phyloP scores from a whole-genome alignment of 768 basidiomycete genomes.

The Leccinum pellstonianum region DNA sequence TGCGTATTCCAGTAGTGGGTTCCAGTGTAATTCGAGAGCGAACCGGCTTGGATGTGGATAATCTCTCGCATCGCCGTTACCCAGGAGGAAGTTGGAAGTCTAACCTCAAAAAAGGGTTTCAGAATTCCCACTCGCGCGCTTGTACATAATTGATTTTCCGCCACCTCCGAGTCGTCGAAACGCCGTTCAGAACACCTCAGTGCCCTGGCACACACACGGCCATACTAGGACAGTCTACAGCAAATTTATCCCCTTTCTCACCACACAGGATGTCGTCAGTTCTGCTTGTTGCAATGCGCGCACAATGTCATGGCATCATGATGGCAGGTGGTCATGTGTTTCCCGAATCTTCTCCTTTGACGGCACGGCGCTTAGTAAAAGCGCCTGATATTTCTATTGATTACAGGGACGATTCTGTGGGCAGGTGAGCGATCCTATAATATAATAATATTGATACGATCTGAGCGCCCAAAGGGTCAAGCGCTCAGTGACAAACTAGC shows the following conservation, averaged over 20 bases:
- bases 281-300: neutral
- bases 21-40: conserved; percentile 63
- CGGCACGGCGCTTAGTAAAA: neutral
- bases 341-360: neutral
- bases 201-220: neutral
- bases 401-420: neutral
- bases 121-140: conserved; percentile 9
- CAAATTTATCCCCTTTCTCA: conserved; percentile 3
- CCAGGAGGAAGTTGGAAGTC: neutral
- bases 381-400: neutral
- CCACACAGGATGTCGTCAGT: neutral
- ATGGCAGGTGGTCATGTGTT: neutral
- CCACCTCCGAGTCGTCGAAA: neutral
- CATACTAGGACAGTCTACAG: neutral
- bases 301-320: neutral
- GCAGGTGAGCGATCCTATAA: neutral
- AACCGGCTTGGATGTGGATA: conserved; percentile 73
- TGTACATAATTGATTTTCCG: neutral
- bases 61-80: conserved; percentile 64
- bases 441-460: neutral
- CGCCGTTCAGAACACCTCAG: neutral
- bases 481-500: neutral
- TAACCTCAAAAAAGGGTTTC: neutral
- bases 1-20: conserved; percentile 85
- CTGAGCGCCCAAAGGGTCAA: neutral